A percentile compares a stretch with the other conserved stretches of the same genome.
Evolutionary conservation across 2,329 filamentous ascomycete species (phyloP).

Genomic region (Claviceps sp.): DNA sequence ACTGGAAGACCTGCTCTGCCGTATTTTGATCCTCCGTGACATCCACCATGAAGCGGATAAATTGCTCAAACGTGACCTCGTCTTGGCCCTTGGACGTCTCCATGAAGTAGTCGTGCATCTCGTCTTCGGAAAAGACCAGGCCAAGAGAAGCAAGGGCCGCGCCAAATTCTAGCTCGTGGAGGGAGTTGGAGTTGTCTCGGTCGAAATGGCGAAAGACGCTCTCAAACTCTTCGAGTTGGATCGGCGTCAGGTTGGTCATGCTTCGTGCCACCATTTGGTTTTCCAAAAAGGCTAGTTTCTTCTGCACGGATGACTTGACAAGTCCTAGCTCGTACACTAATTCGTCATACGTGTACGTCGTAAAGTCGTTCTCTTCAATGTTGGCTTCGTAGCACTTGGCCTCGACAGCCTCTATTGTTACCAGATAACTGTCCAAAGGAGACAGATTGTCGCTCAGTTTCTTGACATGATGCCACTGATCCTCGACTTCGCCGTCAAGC

Average conservation of each 20-base stretch:
- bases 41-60: slow-evolving; percentile 98
- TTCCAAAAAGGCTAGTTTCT: slow-evolving; percentile 92
- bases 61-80: slow-evolving; percentile 92
- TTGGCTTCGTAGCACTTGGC: slow-evolving; percentile 89
- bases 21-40: slow-evolving; percentile 98
- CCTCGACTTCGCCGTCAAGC: slow-evolving; percentile 93
- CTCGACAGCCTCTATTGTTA: slow-evolving; percentile 75
- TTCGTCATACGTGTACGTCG: slow-evolving; percentile 98
- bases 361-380: slow-evolving; percentile 98
- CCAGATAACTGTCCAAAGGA: slow-evolving; percentile 81
- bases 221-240: slow-evolving; percentile 97
- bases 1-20: slow-evolving; percentile 95
- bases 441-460: slow-evolving; percentile 73
- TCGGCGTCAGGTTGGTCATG: slow-evolving; percentile 98
- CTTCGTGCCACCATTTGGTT: slow-evolving; percentile 97
- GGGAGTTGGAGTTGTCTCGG: slow-evolving; percentile 75
- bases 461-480: slow-evolving; percentile 79
- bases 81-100: slow-evolving; percentile 70
- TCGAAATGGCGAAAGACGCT: slow-evolving; percentile 98
- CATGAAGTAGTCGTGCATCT: slow-evolving; percentile 93
- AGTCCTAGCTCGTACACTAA: slow-evolving; percentile 84
- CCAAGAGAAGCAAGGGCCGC: slow-evolving; percentile 90
- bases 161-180: slow-evolving; percentile 90
- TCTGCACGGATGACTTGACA: slow-evolving; percentile 82
- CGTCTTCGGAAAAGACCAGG: slow-evolving; percentile 89